A percentile compares a stretch with the other conserved stretches of the same genome.
Conservation (phyloP, 1,284 basidiomycete species). For the Chalciporus sp. region DNA sequence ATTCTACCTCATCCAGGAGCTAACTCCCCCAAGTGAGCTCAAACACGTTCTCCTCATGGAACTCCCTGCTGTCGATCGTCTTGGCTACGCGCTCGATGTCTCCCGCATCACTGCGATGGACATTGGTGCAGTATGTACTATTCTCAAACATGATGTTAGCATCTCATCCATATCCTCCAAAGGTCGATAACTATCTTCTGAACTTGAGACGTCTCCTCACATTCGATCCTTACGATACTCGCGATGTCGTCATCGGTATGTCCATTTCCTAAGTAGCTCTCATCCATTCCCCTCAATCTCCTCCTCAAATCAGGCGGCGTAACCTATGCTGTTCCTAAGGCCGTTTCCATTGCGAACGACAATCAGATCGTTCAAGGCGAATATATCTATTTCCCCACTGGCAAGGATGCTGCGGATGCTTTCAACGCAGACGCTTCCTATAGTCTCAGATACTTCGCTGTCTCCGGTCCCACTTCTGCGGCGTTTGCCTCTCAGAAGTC, state of each 20-base stretch:
- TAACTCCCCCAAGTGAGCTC: too few relatives aligned
- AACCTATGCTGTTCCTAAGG: slow-evolving; percentile 1
- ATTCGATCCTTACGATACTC: background rate
- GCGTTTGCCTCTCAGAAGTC: slow-evolving; percentile 1
- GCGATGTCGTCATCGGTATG: background rate
- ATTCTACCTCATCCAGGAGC: too few relatives aligned
- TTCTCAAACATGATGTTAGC: too few relatives aligned
- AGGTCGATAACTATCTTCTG: too few relatives aligned
- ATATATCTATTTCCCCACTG: slow-evolving; percentile 1
- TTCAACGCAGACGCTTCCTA: slow-evolving; percentile 1
- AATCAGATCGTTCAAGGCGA: background rate
- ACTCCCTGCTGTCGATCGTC: slow-evolving; percentile 5
- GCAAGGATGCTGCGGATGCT: background rate
- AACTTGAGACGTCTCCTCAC: background rate
- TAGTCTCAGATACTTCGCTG: slow-evolving; percentile 4
- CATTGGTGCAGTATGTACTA: slow-evolving; percentile 3
- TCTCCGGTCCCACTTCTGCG: slow-evolving; percentile 1
- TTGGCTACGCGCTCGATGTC: slow-evolving; percentile 10
- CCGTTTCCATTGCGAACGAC: slow-evolving; percentile 1
- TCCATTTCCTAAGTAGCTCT: background rate
- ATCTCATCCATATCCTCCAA: too few relatives aligned
- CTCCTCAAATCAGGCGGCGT: background rate
- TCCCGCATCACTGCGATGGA: slow-evolving; percentile 6
- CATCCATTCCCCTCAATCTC: too few relatives aligned
- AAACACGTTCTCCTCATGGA: background rate